These are phyloP conservation scores for Davidsoniella virescens DNA, from an alignment of 2,329 filamentous ascomycete species.

Conservation along the genomic window DNA sequence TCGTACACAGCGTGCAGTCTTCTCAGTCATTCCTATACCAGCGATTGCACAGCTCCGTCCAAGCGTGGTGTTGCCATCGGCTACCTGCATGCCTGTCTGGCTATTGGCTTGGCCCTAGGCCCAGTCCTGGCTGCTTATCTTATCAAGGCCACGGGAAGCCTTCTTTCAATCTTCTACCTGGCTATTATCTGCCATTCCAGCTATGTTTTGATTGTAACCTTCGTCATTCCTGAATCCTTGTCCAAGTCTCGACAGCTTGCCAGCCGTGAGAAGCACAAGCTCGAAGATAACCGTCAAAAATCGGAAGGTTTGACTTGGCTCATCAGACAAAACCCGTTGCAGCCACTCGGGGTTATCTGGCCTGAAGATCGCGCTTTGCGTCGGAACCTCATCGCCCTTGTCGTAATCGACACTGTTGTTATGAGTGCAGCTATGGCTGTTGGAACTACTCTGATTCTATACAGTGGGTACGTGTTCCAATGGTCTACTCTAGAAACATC, in stretches of 20 bases:
- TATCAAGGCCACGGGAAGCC: slow-evolving; percentile 56
- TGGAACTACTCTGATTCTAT: slow-evolving; percentile 68
- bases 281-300: slow-evolving; percentile 21
- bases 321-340: slow-evolving; percentile 47
- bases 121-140: slow-evolving; percentile 69
- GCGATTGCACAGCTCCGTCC: slow-evolving; percentile 72
- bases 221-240: slow-evolving; percentile 72
- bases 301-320: slow-evolving; percentile 18
- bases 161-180: slow-evolving; percentile 74
- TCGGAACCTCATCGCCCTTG: slow-evolving; percentile 67
- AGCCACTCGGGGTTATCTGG: slow-evolving; percentile 46
- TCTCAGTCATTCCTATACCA: slow-evolving; percentile 69
- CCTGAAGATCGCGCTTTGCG: slow-evolving; percentile 40
- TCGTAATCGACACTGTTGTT: slow-evolving; percentile 64
- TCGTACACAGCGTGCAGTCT: slow-evolving; percentile 73
- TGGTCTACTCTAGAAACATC: slow-evolving; percentile 75
- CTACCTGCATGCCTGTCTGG: slow-evolving; percentile 78
- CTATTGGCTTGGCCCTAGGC: slow-evolving; percentile 74
- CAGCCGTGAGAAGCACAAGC: slow-evolving; percentile 51
- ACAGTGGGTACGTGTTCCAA: slow-evolving; percentile 61
- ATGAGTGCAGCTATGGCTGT: slow-evolving; percentile 67
- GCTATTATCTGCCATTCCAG: slow-evolving; percentile 53
- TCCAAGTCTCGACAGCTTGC: slow-evolving; percentile 52
- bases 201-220: slow-evolving; percentile 56
- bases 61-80: slow-evolving; percentile 71